Evolutionary conservation across 2,329 filamentous ascomycete genomes (phyloP).

Genomic region (Epichloe sp.): DNA sequence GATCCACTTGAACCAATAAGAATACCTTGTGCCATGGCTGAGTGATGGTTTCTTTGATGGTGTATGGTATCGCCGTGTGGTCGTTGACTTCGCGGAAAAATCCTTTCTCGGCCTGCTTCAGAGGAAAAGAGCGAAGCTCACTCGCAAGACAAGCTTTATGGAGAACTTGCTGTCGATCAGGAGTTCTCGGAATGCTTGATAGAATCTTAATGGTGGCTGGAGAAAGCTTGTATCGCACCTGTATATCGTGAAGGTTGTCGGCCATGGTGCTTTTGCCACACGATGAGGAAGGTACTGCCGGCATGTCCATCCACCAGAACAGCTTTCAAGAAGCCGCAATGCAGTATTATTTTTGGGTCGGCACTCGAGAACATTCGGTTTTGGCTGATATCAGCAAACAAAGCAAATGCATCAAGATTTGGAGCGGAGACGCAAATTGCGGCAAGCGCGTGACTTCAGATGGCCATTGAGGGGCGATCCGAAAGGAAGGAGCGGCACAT

Average conservation of each 20-base stretch:
- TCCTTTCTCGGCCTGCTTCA: conserved; percentile 20
- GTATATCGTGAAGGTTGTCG: conserved; percentile 15
- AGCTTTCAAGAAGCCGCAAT: background rate
- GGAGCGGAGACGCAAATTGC: background rate
- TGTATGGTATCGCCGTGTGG: conserved; percentile 25
- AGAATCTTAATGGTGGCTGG: conserved; percentile 19
- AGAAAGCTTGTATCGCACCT: conserved; percentile 22
- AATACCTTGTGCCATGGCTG: conserved; percentile 61
- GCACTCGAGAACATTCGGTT: background rate
- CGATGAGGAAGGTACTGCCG: background rate
- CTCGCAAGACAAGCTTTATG: conserved; percentile 24
- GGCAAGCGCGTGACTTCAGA: background rate
- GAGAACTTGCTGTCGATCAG: conserved; percentile 21
- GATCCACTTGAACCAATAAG: conserved; percentile 58
- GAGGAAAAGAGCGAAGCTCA: conserved; percentile 24
- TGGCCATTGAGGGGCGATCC: background rate
- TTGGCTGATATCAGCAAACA: background rate
- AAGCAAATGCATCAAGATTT: background rate
- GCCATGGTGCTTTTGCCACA: background rate
- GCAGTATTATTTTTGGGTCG: background rate
- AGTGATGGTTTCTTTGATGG: conserved; percentile 30
- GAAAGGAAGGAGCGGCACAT: background rate
- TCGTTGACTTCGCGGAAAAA: conserved; percentile 27
- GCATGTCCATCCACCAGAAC: background rate
- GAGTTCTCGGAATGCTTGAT: conserved; percentile 12